A percentile compares a stretch with the other conserved stretches of the same genome.
Conservation (phyloP, 495 filamentous ascomycete genomes). For the Apiosordaria backusii region DNA sequence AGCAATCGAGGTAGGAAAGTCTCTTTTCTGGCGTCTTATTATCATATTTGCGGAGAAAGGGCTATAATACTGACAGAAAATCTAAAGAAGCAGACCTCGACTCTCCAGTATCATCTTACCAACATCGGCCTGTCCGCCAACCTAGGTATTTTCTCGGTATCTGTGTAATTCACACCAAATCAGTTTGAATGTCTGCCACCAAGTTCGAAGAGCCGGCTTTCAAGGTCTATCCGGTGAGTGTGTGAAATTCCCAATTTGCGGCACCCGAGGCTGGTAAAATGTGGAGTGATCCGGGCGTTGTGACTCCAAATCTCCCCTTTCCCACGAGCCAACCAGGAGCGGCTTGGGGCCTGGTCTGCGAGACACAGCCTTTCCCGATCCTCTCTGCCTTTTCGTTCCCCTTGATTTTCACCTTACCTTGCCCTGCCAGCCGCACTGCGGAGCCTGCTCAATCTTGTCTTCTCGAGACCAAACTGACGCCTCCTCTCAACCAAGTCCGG, state of each 20-base stretch:
- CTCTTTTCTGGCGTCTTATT: no score
- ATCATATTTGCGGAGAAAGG: no score
- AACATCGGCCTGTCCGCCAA: no score
- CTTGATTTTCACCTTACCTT: neutral
- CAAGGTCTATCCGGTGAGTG: slow-evolving; percentile 51
- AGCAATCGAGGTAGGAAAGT: neutral
- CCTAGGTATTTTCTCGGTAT: neutral
- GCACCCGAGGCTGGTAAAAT: neutral
- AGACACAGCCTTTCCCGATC: neutral
- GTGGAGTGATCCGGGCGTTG: neutral
- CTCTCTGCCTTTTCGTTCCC: neutral
- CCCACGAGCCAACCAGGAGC: neutral
- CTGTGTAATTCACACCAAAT: slow-evolving; percentile 19
- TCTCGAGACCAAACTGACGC: slow-evolving; percentile 2
- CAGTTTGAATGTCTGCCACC: slow-evolving; percentile 49
- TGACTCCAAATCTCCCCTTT: neutral
- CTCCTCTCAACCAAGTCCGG: slow-evolving; percentile 35
- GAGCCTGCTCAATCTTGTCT: neutral
- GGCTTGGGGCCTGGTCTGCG: neutral
- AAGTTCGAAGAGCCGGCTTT: slow-evolving; percentile 49
- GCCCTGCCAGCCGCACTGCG: neutral
- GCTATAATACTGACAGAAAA: no score
- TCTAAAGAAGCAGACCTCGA: no score
- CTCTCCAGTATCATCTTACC: no score
- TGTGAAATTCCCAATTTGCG: neutral